Percentiles rank a stretch among this genome's conserved stretches.
Evolutionary conservation across 2,329 filamentous ascomycete genomes (phyloP).

Genomic region (Tolypocladium amazonense): DNA sequence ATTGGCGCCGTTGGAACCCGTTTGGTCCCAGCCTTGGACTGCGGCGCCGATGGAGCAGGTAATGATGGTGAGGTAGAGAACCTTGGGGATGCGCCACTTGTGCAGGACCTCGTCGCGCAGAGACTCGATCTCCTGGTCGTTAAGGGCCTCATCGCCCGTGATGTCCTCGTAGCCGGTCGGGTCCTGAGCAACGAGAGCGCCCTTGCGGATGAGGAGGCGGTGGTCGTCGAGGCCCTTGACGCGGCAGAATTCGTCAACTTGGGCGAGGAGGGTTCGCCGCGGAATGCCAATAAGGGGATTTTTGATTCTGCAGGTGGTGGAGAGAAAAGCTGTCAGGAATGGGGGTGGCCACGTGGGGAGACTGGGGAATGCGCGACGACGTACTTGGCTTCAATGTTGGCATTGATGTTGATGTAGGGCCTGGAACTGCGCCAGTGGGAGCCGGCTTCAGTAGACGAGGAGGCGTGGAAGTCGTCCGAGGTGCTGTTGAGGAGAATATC

Average conservation of each 20-base stretch:
- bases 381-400: constrained; percentile 35
- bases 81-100: constrained; percentile 54
- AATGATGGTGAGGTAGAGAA: constrained; percentile 55
- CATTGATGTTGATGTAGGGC: constrained; percentile 30
- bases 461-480: constrained; percentile 15
- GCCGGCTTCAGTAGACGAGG: constrained; percentile 25
- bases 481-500: constrained; percentile 6
- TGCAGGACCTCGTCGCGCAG: constrained; percentile 54
- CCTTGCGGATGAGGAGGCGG: constrained; percentile 49
- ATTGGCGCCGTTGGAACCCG: constrained; percentile 53
- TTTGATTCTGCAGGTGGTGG: constrained; percentile 22
- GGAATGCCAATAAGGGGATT: constrained; percentile 43
- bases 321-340: constrained; percentile 6
- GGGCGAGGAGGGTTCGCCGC: constrained; percentile 35
- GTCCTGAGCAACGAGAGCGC: constrained; percentile 64
- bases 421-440: constrained; percentile 17
- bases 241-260: constrained; percentile 52
- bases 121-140: constrained; percentile 45
- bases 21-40: constrained; percentile 62
- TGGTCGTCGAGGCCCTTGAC: constrained; percentile 49
- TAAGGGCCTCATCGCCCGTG: constrained; percentile 43
- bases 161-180: constrained; percentile 52
- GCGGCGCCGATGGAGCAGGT: constrained; percentile 60
- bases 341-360: background rate
- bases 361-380: constrained; percentile 1